Evolutionary conservation across 2,329 filamentous ascomycete genomes (phyloP).

Genomic region (Fusarium tuaranense): DNA sequence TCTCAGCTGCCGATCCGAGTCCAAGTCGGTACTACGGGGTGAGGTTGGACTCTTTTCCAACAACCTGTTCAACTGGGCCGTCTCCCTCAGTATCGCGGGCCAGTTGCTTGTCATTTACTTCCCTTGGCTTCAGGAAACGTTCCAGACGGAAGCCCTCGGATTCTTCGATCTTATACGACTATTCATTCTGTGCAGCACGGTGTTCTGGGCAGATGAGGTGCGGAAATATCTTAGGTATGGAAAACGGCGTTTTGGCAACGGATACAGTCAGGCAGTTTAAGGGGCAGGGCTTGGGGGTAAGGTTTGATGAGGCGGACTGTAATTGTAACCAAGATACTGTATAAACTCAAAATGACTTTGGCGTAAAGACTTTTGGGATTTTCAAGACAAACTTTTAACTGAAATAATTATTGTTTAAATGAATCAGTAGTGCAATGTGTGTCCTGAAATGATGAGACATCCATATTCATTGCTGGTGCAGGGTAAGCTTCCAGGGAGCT

Average conservation of each 20-base stretch:
- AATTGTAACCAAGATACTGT: conserved; percentile 25
- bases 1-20: conserved; percentile 89
- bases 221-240: conserved; percentile 82
- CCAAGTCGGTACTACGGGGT: conserved; percentile 87
- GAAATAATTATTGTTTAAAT: neutral
- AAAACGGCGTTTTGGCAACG: conserved; percentile 65
- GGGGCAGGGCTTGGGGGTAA: conserved; percentile 3
- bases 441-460: neutral
- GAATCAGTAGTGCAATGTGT: neutral
- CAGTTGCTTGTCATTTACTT: conserved; percentile 95
- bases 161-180: conserved; percentile 80
- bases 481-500: conserved; percentile 28
- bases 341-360: conserved; percentile 22
- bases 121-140: conserved; percentile 91
- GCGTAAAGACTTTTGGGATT: conserved; percentile 27
- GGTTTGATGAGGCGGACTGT: conserved; percentile 16
- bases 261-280: conserved; percentile 76
- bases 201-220: conserved; percentile 95
- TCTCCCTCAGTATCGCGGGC: conserved; percentile 84
- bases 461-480: conserved; percentile 7
- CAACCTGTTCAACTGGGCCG: conserved; percentile 96
- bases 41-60: conserved; percentile 88
- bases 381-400: neutral
- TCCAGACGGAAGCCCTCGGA: conserved; percentile 90
- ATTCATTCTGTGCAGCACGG: conserved; percentile 81